Evolutionary conservation across 2,329 filamentous ascomycete genomes (phyloP).

Genomic region (Byssochlamys sp.): DNA sequence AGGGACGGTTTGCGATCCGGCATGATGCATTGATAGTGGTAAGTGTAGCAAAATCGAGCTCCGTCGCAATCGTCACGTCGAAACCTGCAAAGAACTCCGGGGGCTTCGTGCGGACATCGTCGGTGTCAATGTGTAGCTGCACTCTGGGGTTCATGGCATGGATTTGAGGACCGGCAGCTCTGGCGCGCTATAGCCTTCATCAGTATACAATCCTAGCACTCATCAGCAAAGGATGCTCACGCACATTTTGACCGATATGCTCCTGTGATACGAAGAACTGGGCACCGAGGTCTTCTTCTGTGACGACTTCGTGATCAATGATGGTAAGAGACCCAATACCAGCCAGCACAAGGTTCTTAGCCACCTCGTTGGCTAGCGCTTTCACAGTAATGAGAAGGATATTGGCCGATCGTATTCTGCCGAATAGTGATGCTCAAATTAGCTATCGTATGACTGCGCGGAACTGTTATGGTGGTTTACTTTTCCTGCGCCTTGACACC

Average conservation of each 20-base stretch:
- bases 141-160: constrained; percentile 86
- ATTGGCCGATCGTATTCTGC: constrained; percentile 73
- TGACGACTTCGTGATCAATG: constrained; percentile 66
- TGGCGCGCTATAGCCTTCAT: constrained; percentile 51
- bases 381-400: constrained; percentile 82
- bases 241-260: constrained; percentile 63
- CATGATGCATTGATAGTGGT: constrained; percentile 77
- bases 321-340: constrained; percentile 86
- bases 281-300: constrained; percentile 67
- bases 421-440: not conserved
- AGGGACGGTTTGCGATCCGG: constrained; percentile 65
- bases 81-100: constrained; percentile 68
- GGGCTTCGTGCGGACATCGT: constrained; percentile 57
- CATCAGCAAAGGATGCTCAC: constrained; percentile 7
- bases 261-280: constrained; percentile 72
- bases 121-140: constrained; percentile 59
- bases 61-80: constrained; percentile 81
- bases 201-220: constrained; percentile 5
- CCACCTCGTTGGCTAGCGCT: constrained; percentile 83
- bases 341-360: constrained; percentile 92
- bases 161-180: constrained; percentile 67
- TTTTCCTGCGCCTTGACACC: constrained; percentile 85
- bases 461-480: constrained; percentile 23
- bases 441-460: not conserved
- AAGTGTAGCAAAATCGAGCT: constrained; percentile 66